A percentile compares a stretch with the other conserved stretches of the same genome.
Conservation (phyloP, 2,329 filamentous ascomycete genomes). For the Lasiodiplodia theobromae region DNA sequence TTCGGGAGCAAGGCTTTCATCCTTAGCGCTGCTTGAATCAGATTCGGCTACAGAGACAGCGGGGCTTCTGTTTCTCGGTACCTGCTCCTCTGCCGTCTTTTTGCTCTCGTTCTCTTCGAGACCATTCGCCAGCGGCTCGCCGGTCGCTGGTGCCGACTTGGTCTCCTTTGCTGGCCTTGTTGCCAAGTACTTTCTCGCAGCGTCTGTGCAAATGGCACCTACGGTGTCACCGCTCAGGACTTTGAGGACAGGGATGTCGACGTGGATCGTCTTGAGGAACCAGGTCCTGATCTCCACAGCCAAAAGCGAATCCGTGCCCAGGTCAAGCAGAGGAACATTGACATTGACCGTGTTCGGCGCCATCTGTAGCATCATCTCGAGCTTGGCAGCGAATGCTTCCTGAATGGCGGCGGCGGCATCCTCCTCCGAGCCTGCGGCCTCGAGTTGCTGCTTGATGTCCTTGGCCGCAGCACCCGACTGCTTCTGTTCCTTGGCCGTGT, state of each 20-base stretch:
- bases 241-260: conserved; percentile 57
- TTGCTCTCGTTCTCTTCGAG: no score
- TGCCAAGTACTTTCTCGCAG: background rate
- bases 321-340: conserved; percentile 19
- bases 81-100: no score
- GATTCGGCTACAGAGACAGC: no score
- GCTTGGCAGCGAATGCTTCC: conserved; percentile 12
- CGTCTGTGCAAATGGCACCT: background rate
- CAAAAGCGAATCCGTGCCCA: conserved; percentile 50
- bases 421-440: background rate
- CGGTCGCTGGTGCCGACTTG: no score
- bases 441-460: background rate
- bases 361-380: background rate
- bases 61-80: no score
- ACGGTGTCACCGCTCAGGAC: conserved; percentile 48
- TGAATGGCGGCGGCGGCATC: background rate
- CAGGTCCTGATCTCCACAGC: conserved; percentile 55
- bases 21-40: no score
- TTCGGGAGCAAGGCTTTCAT: no score
- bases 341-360: background rate
- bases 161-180: background rate
- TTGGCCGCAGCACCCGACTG: background rate
- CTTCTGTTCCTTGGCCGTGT: background rate
- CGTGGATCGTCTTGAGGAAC: conserved; percentile 54
- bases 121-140: no score